phyloP scores from a whole-genome alignment of 2,329 filamentous ascomycete genomes.

The Xylaria polymorpha region DNA sequence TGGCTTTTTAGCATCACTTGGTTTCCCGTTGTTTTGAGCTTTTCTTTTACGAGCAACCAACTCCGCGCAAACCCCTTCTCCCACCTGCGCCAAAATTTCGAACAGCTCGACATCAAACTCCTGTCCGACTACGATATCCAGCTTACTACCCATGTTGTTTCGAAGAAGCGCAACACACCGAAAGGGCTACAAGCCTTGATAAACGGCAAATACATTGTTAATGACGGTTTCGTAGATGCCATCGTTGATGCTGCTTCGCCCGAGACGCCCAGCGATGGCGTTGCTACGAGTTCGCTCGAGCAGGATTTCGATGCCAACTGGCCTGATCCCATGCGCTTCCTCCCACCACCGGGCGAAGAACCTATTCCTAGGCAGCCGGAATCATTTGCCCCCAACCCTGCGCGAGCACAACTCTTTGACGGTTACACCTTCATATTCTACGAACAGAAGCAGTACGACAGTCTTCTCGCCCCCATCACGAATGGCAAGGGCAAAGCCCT shows the following conservation, averaged over 20 bases:
- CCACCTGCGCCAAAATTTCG: slow-evolving; percentile 73
- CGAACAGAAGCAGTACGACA: slow-evolving; percentile 78
- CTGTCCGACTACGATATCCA: slow-evolving; percentile 75
- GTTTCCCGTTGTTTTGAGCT: slow-evolving; percentile 83
- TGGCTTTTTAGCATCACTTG: slow-evolving; percentile 73
- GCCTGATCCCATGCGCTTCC: slow-evolving; percentile 77
- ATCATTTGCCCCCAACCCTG: slow-evolving; percentile 77
- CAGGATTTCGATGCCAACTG: slow-evolving; percentile 81
- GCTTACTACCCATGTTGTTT: slow-evolving; percentile 86
- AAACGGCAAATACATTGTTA: slow-evolving; percentile 82
- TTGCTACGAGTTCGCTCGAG: slow-evolving; percentile 72
- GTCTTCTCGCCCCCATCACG: slow-evolving; percentile 78
- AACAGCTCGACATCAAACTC: slow-evolving; percentile 90
- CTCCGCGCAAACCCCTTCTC: slow-evolving; percentile 73
- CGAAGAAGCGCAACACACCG: slow-evolving; percentile 88
- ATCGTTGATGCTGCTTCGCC: slow-evolving; percentile 70
- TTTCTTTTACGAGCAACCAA: slow-evolving; percentile 79
- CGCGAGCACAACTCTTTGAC: slow-evolving; percentile 78
- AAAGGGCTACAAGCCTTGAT: slow-evolving; percentile 89
- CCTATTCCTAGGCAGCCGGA: slow-evolving; percentile 73
- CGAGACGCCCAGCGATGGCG: slow-evolving; percentile 59
- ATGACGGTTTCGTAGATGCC: slow-evolving; percentile 77
- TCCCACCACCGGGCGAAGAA: slow-evolving; percentile 82
- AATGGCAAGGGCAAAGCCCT: slow-evolving; percentile 86
- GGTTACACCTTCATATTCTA: slow-evolving; percentile 92